These are phyloP conservation scores for Fusarium irregulare DNA, from an alignment of 2,329 filamentous ascomycete genomes.

Conservation along the genomic window DNA sequence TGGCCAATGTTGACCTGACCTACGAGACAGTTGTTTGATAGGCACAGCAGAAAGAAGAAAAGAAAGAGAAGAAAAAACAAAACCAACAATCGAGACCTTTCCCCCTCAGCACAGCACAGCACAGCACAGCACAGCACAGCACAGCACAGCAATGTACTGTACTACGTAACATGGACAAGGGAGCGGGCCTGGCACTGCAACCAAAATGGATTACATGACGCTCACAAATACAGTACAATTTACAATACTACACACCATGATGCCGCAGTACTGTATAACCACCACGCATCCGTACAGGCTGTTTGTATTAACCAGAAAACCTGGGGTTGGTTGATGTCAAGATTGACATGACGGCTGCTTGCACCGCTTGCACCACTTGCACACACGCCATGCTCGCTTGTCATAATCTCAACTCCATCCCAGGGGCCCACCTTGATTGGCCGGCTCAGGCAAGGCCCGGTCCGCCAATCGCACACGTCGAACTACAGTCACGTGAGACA, in stretches of 20 bases:
- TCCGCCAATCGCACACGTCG: constrained; percentile 55
- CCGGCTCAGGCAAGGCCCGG: constrained; percentile 49
- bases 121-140: no score
- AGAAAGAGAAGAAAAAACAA: background rate
- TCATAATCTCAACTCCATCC: constrained; percentile 30
- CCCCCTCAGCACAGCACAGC: no score
- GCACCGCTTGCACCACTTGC: background rate
- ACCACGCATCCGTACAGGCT: background rate
- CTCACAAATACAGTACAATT: constrained; percentile 27
- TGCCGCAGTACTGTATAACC: background rate
- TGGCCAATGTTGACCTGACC: constrained; percentile 5
- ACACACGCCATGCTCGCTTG: constrained; percentile 30
- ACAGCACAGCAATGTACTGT: background rate
- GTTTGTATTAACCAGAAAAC: constrained; percentile 16
- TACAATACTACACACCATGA: background rate
- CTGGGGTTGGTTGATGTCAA: constrained; percentile 41
- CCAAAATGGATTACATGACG: constrained; percentile 29
- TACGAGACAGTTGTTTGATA: background rate
- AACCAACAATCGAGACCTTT: constrained; percentile 11
- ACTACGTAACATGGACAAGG: constrained; percentile 5
- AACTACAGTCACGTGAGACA: constrained; percentile 50
- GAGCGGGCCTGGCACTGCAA: constrained; percentile 8
- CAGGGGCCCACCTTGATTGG: constrained; percentile 40
- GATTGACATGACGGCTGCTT: constrained; percentile 28
- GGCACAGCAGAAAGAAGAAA: background rate